Evolutionary conservation across 768 basidiomycete genomes (phyloP), one percentile per base, ranked within the genome.

Genomic region (Russula griseocarnosa): DNA sequence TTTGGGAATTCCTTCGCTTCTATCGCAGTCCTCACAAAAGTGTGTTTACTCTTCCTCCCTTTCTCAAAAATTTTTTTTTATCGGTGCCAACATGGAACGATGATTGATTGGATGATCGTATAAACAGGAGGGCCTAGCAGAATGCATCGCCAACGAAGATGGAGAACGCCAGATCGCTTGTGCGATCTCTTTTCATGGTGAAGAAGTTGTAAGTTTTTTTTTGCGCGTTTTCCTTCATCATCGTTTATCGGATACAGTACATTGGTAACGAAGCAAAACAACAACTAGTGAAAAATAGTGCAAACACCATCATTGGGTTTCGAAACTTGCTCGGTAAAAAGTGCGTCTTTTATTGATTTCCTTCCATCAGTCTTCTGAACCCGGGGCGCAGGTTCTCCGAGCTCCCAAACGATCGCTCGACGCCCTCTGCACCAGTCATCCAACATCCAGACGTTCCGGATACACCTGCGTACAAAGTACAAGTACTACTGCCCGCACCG

Each of bases 121-220:
- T 13, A 18, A 16, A n/a, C 14, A 95, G 93, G 94, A 97, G 76
- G 92, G 92, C 14, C 79, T 90, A 34, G 88, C 95, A 49, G 92
- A 94, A 72, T 96, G 92, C 73, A 98, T 98, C 65, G 97, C 95
- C 6, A 98, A 98, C 73, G 95, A 98, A 73, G 96, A 98, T 73
- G 96, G 97, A 34, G 96, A 98, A 73, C 88, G 97, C 36, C 96
- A 99, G 78, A 98, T 99, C 71, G 94, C 94, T 0, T 93, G 92
- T 73, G 94, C 94, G 30, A 79, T 98, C 60, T 85, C 94, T 0
- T 98, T 96, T 74, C 84, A 85, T 46, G 94, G 93, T 30, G 92
- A 96, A 74, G 90, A 98, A 74, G 86, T 88, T 73, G 94, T 93
- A 71, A 70, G 88, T 80, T 28, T 36, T 30, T 66, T 16, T 52